phyloP scores from a whole-genome alignment of 495 filamentous ascomycete species.

The Penicillium goetzii region DNA sequence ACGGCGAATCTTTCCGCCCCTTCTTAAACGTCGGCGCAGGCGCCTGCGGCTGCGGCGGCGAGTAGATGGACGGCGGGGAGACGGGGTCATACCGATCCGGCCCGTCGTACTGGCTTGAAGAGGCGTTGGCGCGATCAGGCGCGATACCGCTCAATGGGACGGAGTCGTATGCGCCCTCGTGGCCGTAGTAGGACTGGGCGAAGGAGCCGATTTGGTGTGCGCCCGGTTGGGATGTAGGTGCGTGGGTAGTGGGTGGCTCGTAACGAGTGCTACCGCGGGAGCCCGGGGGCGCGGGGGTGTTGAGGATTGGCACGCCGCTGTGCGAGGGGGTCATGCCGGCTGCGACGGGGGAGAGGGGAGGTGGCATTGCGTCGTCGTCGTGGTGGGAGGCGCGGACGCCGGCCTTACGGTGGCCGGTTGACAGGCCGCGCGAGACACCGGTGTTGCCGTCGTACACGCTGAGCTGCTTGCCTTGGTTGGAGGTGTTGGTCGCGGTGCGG shows the following conservation, averaged over 20 bases:
- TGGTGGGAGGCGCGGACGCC: slow-evolving; percentile 27
- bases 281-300: slow-evolving; percentile 28
- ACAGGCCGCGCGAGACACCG: slow-evolving; percentile 41
- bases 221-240: slow-evolving; percentile 3
- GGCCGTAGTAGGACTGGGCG: slow-evolving; percentile 18
- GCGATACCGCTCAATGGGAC: slow-evolving; percentile 16
- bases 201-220: slow-evolving; percentile 14
- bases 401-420: slow-evolving; percentile 47
- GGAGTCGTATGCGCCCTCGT: slow-evolving; percentile 24
- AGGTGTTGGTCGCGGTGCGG: slow-evolving; percentile 35
- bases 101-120: slow-evolving; percentile 22
- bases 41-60: slow-evolving; percentile 18
- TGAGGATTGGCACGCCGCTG: slow-evolving; percentile 33
- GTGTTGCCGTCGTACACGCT: slow-evolving; percentile 30
- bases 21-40: background rate
- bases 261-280: slow-evolving; percentile 33
- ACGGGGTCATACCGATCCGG: slow-evolving; percentile 30
- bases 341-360: slow-evolving; percentile 26
- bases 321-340: slow-evolving; percentile 32
- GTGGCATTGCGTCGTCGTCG: slow-evolving; percentile 15
- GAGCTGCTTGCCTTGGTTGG: slow-evolving; percentile 29
- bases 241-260: slow-evolving; percentile 21
- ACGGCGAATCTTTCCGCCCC: slow-evolving; percentile 12
- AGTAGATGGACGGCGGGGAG: slow-evolving; percentile 30
- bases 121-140: slow-evolving; percentile 17